These are phyloP conservation scores for Catharanthus roseus DNA, from an alignment of 257 asterid species.

Conservation along the genomic window DNA sequence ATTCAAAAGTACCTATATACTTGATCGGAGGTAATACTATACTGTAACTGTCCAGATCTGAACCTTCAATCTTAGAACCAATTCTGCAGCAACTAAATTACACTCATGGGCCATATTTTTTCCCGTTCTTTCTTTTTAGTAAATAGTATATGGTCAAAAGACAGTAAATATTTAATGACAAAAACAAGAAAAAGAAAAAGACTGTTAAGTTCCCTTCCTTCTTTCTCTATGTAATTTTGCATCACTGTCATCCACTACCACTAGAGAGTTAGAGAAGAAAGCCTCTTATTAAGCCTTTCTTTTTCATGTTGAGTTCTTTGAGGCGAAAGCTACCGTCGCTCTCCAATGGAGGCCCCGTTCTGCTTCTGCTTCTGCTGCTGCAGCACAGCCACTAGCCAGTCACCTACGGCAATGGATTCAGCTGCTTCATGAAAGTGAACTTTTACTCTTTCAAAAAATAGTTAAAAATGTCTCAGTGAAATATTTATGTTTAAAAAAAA, in stretches of 20 bases:
- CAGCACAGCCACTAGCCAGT: no score
- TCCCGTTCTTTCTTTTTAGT: no score
- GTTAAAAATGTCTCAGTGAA: no score
- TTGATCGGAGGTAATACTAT: no score
- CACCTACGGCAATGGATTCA: not conserved
- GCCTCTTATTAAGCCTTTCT: not conserved
- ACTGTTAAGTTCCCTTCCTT: not conserved
- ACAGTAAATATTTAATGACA: not conserved
- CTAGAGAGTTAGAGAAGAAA: not conserved
- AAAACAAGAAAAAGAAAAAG: no score
- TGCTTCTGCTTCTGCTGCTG: not conserved
- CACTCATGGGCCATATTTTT: no score
- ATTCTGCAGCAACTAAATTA: no score
- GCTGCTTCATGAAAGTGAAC: slow-evolving; percentile 9
- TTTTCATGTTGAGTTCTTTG: slow-evolving; percentile 15
- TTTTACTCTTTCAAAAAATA: not conserved
- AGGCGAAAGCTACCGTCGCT: slow-evolving; percentile 20
- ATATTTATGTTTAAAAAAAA: no score
- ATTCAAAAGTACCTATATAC: no score
- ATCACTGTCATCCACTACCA: not conserved
- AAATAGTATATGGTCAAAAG: not conserved
- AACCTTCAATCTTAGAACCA: no score
- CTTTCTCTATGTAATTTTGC: not conserved
- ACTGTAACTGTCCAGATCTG: no score
- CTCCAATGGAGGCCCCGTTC: slow-evolving; percentile 18